Conservation (phyloP, 257 asterid genomes). For the Ocimum tenuiflorum region DNA sequence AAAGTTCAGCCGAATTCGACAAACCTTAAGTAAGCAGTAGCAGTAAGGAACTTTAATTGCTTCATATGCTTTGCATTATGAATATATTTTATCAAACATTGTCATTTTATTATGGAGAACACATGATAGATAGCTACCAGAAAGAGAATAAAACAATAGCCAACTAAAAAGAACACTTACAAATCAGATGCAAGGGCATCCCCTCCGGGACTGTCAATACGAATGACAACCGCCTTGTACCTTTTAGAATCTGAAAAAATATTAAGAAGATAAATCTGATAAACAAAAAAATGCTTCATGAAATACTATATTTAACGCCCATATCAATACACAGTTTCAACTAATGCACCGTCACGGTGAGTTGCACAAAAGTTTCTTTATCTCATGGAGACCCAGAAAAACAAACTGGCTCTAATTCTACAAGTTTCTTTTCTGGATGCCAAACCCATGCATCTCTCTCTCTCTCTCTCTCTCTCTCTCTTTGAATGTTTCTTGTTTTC, state of each 20-base stretch:
- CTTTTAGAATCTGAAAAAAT: conserved; percentile 64
- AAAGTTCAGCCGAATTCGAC: neutral
- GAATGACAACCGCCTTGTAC: conserved; percentile 82
- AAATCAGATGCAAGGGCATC: conserved; percentile 99
- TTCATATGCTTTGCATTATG: neutral
- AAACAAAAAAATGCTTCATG: neutral
- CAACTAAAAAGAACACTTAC: conserved; percentile 44
- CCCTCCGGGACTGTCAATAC: conserved; percentile 99
- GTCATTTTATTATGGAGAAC: neutral
- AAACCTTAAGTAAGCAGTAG: neutral
- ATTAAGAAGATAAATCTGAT: neutral
- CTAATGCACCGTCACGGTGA: neutral
- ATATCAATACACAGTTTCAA: neutral
- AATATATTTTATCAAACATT: neutral
- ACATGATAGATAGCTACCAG: neutral
- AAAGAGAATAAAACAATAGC: neutral
- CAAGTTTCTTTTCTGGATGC: neutral
- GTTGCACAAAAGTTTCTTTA: neutral
- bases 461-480: too few species aligned
- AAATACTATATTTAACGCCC: neutral
- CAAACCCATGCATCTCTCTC: neutral
- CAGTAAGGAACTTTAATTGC: neutral
- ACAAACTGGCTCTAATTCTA: neutral
- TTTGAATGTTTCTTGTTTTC: neutral
- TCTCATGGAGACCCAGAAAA: neutral